These are phyloP conservation scores for Chalara sp. DNA, from an alignment of 2,329 filamentous ascomycete species.

Conservation along the genomic window DNA sequence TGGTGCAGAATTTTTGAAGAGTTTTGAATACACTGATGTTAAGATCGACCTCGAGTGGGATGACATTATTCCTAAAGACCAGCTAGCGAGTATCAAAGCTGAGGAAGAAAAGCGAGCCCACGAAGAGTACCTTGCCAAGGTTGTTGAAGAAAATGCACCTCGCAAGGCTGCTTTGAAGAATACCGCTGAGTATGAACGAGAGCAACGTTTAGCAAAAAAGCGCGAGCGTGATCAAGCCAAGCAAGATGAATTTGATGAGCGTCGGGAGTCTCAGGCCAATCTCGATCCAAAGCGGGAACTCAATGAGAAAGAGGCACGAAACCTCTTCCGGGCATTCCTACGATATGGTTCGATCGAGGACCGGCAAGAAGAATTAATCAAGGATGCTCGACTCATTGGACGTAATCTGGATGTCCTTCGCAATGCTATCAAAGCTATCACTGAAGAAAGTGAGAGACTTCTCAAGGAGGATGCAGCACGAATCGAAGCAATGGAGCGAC, in stretches of 20 bases:
- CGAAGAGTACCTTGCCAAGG: slow-evolving; percentile 72
- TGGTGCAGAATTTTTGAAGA: slow-evolving; percentile 89
- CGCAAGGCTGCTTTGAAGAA: slow-evolving; percentile 62
- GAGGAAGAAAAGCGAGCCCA: slow-evolving; percentile 82
- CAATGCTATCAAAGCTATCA: slow-evolving; percentile 60
- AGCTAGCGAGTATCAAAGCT: slow-evolving; percentile 81
- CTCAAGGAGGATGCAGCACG: slow-evolving; percentile 66
- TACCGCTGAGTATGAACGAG: slow-evolving; percentile 51
- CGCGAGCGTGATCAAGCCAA: slow-evolving; percentile 58
- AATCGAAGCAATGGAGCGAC: slow-evolving; percentile 57
- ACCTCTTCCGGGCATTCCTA: slow-evolving; percentile 84
- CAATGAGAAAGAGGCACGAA: slow-evolving; percentile 86
- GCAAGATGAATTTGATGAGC: slow-evolving; percentile 58
- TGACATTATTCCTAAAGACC: slow-evolving; percentile 92
- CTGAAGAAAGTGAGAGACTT: slow-evolving; percentile 63
- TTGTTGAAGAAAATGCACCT: slow-evolving; percentile 80
- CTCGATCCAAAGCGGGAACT: slow-evolving; percentile 86
- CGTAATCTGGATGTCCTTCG: slow-evolving; percentile 77
- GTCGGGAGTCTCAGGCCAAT: slow-evolving; percentile 66
- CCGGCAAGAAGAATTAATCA: slow-evolving; percentile 77
- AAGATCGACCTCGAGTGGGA: slow-evolving; percentile 98
- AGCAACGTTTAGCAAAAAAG: slow-evolving; percentile 60
- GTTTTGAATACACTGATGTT: slow-evolving; percentile 91
- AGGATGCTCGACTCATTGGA: slow-evolving; percentile 76
- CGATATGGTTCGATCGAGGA: slow-evolving; percentile 88